Conservation (phyloP, 2,329 filamentous ascomycete genomes). For the Fusarium gaditjirri region DNA sequence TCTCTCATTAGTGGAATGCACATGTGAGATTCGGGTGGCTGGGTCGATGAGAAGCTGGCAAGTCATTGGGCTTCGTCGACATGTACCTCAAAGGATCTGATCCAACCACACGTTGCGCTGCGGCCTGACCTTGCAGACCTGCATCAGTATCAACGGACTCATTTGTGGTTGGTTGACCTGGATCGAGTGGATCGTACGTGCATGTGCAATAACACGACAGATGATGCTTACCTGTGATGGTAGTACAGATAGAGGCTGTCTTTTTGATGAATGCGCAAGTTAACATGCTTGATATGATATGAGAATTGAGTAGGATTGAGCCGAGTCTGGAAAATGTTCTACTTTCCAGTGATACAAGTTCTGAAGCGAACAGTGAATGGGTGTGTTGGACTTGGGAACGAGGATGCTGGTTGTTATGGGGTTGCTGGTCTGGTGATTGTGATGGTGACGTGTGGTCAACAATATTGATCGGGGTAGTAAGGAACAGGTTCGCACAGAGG, state of each 20-base stretch:
- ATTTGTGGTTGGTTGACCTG: constrained; percentile 25
- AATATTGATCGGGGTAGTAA: background rate
- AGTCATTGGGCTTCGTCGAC: constrained; percentile 24
- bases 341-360: constrained; percentile 1
- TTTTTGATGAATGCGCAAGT: background rate
- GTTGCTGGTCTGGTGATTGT: constrained; percentile 33
- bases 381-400: constrained; percentile 15
- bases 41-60: constrained; percentile 15
- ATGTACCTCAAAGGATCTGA: constrained; percentile 34
- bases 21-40: constrained; percentile 37
- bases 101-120: constrained; percentile 33
- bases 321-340: background rate
- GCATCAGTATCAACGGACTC: constrained; percentile 30
- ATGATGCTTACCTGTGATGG: constrained; percentile 4
- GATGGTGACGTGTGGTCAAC: constrained; percentile 25
- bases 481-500: background rate
- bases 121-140: constrained; percentile 38
- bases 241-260: background rate
- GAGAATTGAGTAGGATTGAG: background rate
- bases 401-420: constrained; percentile 25
- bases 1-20: constrained; percentile 36
- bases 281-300: background rate
- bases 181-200: constrained; percentile 35
- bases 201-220: constrained; percentile 20
- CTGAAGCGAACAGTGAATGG: constrained; percentile 13